Base-by-base conservation (phyloP, 108 stramenopile species). In the Pseudonitzschia pungens region DNA sequence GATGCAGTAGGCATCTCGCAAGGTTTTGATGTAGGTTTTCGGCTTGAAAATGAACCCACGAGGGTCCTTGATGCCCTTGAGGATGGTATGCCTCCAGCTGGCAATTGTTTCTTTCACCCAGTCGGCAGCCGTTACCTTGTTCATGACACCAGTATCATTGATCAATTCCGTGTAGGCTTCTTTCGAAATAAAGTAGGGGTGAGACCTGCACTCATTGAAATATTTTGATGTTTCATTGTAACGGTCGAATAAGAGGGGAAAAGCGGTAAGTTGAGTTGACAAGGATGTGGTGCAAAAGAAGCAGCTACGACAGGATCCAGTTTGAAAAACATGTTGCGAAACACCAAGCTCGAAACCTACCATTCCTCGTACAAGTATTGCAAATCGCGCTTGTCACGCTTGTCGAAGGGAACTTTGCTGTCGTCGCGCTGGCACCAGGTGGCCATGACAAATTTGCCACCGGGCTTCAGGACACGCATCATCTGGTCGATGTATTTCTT, bases 341-440 rank as follows among this genome's bases (percentile, higher is more conserved):
- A 43, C 10, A 2, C 18, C 22, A 22, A 36, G 16, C 41, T 28
- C 0, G 26, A 22, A 8, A 74, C 88, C 70, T 67, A 89, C 97
- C 96, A 98, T 81, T 98, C 97, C 73, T 96, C 94, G 75, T 97
- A 98, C 70, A 98, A 81, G 73, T 95, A 98, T 69, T 95, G 84
- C 72, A 98, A 87, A 79, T 95, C 93, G 53, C 88, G 79, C 79
- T 94, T 84, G 74, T 97, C 97, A 54, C 81, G 87, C 67, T 90
- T 82, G 55, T 84, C 85, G 82, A 97, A 97, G 26, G 95, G 91
- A 63, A 72, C 71, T 22, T 75, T 68, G 29, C 89, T 65, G 73
- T 96, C 93, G 76, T 98, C 97, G n/a, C 97, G 78, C 75, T 98
- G 95, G 68, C 95, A 98, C 98, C 98, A 98, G 9, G 94, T 95